phyloP scores from a whole-genome alignment of 306 rosid genomes.

The Purshia tridentata region DNA sequence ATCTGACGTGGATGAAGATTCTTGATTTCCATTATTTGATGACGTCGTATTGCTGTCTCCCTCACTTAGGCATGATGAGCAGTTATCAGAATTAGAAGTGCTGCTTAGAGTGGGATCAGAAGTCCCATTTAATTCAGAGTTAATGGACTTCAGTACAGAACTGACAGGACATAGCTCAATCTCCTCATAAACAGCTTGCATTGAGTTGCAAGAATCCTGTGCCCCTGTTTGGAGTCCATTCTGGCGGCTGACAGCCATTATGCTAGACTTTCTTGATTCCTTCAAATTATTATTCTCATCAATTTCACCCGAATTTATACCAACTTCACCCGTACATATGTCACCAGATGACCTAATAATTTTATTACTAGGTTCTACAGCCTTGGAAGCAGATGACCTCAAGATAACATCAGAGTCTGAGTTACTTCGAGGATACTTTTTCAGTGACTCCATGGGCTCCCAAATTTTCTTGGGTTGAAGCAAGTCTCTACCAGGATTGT shows the following conservation, averaged over 20 bases:
- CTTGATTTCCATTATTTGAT: slow-evolving; percentile 72
- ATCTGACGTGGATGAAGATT: slow-evolving; percentile 83
- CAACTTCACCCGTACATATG: slow-evolving; percentile 28
- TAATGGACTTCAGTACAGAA: slow-evolving; percentile 13
- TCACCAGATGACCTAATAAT: slow-evolving; percentile 45
- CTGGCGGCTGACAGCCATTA: slow-evolving; percentile 41
- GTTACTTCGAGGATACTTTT: slow-evolving; percentile 66
- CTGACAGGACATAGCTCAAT: slow-evolving; percentile 28
- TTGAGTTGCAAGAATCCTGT: slow-evolving; percentile 44
- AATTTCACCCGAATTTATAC: slow-evolving; percentile 39
- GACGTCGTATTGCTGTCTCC: slow-evolving; percentile 77
- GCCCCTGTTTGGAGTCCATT: slow-evolving; percentile 38
- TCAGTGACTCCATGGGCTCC: slow-evolving; percentile 83
- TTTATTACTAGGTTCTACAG: slow-evolving; percentile 44
- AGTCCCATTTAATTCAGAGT: slow-evolving; percentile 34
- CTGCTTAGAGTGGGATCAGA: slow-evolving; percentile 47
- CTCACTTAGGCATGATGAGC: slow-evolving; percentile 84
- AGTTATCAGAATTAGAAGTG: slow-evolving; percentile 63
- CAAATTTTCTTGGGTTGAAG: slow-evolving; percentile 79
- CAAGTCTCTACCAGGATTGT: slow-evolving; percentile 54
- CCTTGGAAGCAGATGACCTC: slow-evolving; percentile 44
- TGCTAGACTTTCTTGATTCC: slow-evolving; percentile 37
- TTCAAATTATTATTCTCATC: slow-evolving; percentile 46
- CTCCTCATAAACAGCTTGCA: slow-evolving; percentile 45
- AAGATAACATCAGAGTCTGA: slow-evolving; percentile 68